Conservation (phyloP, 2,329 filamentous ascomycete genomes). For the Fusarium sp. region DNA sequence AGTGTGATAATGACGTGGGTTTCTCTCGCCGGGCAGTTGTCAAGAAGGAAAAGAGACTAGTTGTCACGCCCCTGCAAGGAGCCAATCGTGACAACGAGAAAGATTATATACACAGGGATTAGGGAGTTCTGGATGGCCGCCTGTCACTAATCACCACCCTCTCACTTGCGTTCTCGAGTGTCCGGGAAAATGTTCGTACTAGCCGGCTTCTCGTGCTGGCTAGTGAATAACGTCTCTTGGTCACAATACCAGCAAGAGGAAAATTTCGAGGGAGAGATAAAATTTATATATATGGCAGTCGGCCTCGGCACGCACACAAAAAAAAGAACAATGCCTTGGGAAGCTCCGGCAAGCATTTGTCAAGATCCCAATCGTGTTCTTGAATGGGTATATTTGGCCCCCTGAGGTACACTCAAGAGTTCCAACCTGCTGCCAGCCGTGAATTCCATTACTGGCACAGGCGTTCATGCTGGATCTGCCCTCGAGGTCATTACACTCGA, state of each 20-base stretch:
- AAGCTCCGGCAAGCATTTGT: too few relatives aligned
- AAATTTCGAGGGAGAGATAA: neutral
- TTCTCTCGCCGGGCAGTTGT: neutral
- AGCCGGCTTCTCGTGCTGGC: neutral
- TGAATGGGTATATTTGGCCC: neutral
- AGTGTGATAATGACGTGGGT: neutral
- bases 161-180: neutral
- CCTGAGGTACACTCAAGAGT: neutral
- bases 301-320: neutral
- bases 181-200: neutral
- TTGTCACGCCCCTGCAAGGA: neutral
- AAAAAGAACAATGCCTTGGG: neutral
- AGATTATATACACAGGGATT: neutral
- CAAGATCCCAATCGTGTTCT: too few relatives aligned
- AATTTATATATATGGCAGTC: neutral
- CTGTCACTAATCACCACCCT: neutral
- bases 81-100: neutral
- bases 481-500: neutral
- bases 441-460: neutral
- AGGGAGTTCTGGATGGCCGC: neutral
- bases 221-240: neutral
- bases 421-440: neutral
- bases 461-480: neutral
- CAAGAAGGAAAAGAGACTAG: neutral
- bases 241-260: neutral